Base-by-base conservation (phyloP, 306 rosid species). In the Castanea crenata region DNA sequence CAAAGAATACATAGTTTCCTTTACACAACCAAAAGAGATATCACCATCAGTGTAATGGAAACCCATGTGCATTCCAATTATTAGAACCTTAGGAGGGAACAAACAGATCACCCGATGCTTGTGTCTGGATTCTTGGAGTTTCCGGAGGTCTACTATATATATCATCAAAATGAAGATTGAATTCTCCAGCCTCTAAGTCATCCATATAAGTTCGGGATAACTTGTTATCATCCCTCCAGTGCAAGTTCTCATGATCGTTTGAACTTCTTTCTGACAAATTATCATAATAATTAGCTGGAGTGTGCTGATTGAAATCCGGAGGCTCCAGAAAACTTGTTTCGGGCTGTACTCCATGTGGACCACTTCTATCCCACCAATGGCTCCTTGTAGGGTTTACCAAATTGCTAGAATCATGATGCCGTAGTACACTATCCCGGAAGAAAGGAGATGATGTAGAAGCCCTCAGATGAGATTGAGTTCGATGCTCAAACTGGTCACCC, bases 291-390 rank as follows among this genome's bases (percentile, higher is more conserved):
- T 83, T 76, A 34, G 55, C 75, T 13, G 88, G 14, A 71, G 65
- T 69, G 16, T 59, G 84, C 65, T 69, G 61, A 76, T 80, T 81
- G 86, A 91, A 93, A 80, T 86, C 90, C 2, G 98, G 99, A 68
- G 97, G 99, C 84, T 95, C 98, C 18, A 89, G 83, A 79, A 95
- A 91, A 86, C 99, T 95, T 52, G 92, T 73, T 76, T 85, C 90
- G 73, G 81, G 81, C 21, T 78, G 88, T 68, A 35, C 85, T 51
- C 69, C 72, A 18, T 19, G 84, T 0, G 69, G 78, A n/a, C 29
- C 67, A 65, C 84, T 87, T 83, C 98, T 89, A 61, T 78, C 94
- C 99, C 99, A 95, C 98, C 99, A 95, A 70, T 75, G 91, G 57
- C 91, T 89, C 82, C 77, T 68, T 46, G 65, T 68, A 62, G 86